Conservation (phyloP, 306 rosid species). For the Cucumis cinereus region DNA sequence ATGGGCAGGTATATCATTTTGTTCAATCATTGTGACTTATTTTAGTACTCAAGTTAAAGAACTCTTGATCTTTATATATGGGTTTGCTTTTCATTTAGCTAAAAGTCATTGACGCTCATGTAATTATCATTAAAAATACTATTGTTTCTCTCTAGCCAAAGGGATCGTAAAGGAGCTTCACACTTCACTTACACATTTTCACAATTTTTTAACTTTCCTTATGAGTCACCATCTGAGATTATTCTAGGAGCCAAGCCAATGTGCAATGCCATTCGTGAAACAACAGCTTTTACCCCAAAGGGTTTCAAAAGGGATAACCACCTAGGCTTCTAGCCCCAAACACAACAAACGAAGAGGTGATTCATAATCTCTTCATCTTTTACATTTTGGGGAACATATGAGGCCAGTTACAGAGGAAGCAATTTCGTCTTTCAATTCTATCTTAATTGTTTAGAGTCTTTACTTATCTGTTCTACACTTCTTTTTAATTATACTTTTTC, state of each 20-base stretch:
- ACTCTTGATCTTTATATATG: background rate
- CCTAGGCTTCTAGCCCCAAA: background rate
- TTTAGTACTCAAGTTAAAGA: background rate
- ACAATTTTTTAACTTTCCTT: background rate
- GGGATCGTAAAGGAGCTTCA: background rate
- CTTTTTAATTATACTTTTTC: background rate
- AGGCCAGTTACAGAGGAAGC: background rate
- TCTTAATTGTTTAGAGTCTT: background rate
- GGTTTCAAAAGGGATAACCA: background rate
- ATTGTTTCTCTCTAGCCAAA: background rate
- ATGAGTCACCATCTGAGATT: background rate
- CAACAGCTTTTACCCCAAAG: background rate
- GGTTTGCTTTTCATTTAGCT: background rate
- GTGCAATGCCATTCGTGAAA: background rate
- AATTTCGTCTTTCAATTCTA: background rate
- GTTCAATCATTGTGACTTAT: background rate
- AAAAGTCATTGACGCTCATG: background rate
- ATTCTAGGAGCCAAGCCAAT: background rate
- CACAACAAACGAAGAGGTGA: background rate
- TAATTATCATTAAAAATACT: background rate
- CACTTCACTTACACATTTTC: background rate
- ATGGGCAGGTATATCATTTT: constrained; percentile 58
- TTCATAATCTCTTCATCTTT: background rate
- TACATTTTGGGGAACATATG: background rate
- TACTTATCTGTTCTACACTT: background rate